Base-by-base conservation (phyloP, 805 yeast genomes). In the Brettanomyces sp. region DNA sequence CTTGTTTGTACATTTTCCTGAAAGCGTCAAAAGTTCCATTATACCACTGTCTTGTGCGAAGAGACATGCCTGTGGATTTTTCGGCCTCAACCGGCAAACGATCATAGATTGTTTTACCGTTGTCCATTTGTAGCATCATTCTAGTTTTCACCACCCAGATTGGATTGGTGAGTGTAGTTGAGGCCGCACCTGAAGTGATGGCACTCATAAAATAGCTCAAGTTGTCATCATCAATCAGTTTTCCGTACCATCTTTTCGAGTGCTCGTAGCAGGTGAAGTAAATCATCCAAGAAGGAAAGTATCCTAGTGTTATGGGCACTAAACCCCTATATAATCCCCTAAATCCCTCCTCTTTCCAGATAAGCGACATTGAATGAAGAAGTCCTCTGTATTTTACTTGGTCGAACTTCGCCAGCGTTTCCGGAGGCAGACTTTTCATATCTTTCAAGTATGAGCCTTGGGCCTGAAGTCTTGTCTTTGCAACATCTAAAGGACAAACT, bases 101-200 rank as follows among this genome's bases (percentile, higher is more conserved):
- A 45, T 61, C 66, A 52, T 69, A 66, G 13, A 67, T 63, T 5
- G 72, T 67, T 39, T 57, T 55, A 11, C 74, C 70, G 42, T 65
- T 62, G 30, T 73, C 76, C 45, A 82, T 81, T 57, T 86, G 95
- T 37, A 90, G 70, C 98, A 93, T 93, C 44, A 93, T 67, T 57
- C 99, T 70, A 1, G 99, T 93, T 62, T 93, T 93, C 30, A 93
- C 90, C 40, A 93, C 98, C 99, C 99, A 93, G 12, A 91, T 86
- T 9, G 99, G 99, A 62, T 93, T 93, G 0, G 96, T 91, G 7
- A 81, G 63, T 9, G 87, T 70, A 1, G 98, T 85, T 2, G 95
- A 85, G 6, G 82, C 78, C 46, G 86, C 79, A 28, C 99, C 99
- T 1, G 98, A 96, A 4, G 87, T 76, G 43, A 91, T 73, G 1